These are phyloP conservation scores for Anthracocystis panici-leucophaei DNA, from an alignment of 1,284 basidiomycete species.

Conservation along the genomic window DNA sequence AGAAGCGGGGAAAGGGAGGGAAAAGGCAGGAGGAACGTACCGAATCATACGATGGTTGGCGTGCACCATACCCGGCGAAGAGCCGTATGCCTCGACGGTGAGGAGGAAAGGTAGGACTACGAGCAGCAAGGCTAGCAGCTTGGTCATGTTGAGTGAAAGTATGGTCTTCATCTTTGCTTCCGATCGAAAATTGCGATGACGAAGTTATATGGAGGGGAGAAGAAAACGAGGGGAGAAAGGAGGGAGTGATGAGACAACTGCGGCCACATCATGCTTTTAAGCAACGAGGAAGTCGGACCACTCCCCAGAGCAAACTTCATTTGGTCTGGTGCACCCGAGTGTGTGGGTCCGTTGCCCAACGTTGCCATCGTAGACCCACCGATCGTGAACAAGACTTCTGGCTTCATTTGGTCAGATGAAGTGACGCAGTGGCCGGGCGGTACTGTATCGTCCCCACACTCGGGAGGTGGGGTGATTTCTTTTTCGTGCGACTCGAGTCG, in stretches of 20 bases:
- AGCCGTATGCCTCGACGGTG: constrained; percentile 8
- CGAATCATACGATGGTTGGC: constrained; percentile 16
- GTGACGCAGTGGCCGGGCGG: neutral
- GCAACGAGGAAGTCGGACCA: neutral
- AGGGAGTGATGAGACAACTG: neutral
- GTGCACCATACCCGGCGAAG: neutral
- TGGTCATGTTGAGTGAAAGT: constrained; percentile 22
- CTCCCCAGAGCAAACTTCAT: neutral
- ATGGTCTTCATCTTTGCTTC: constrained; percentile 14
- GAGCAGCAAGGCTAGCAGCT: constrained; percentile 25
- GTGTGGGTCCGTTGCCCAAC: neutral
- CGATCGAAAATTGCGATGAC: neutral
- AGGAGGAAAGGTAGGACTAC: constrained; percentile 19
- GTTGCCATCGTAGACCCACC: neutral
- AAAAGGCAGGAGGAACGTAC: neutral
- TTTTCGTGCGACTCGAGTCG: neutral
- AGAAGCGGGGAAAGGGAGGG: neutral
- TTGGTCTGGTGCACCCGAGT: neutral
- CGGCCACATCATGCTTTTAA: neutral
- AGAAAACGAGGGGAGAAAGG: neutral
- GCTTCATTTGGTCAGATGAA: constrained; percentile 8
- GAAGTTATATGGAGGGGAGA: neutral
- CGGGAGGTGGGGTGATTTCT: neutral
- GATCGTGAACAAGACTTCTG: neutral
- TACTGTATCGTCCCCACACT: neutral